Conservation (phyloP, 495 filamentous ascomycete species). For the Neurospora sublineolata region DNA sequence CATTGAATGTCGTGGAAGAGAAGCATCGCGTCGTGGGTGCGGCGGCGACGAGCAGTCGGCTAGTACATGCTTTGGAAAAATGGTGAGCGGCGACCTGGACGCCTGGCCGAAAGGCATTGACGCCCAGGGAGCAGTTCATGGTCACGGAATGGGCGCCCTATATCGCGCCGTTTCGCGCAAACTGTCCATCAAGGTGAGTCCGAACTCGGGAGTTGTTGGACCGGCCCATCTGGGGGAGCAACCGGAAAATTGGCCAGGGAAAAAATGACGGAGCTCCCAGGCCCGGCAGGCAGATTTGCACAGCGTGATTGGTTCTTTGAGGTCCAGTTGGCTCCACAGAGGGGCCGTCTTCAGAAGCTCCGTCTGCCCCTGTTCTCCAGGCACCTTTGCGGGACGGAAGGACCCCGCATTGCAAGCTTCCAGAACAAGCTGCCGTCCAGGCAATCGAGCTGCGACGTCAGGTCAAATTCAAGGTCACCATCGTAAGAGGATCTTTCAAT, state of each 20-base stretch:
- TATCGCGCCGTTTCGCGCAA: slow-evolving; percentile 17
- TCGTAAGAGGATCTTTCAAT: background rate
- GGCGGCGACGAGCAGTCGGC: background rate
- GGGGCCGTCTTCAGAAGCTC: background rate
- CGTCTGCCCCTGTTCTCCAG: background rate
- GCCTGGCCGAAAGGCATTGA: slow-evolving; percentile 21
- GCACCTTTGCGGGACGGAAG: background rate
- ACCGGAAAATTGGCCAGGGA: background rate
- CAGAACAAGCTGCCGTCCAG: background rate
- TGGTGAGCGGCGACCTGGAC: slow-evolving; percentile 16
- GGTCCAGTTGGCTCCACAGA: background rate
- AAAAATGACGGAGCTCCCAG: slow-evolving; percentile 1
- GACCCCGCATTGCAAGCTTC: background rate
- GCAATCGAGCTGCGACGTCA: background rate
- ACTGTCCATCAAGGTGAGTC: slow-evolving; percentile 15
- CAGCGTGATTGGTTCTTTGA: background rate
- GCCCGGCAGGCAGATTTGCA: background rate
- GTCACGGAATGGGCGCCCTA: slow-evolving; percentile 10
- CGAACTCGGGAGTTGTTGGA: background rate
- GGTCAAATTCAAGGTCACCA: background rate
- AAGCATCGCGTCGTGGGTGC: slow-evolving; percentile 9
- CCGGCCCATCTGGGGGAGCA: background rate
- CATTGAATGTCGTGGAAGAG: slow-evolving; percentile 4
- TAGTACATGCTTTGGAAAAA: slow-evolving; percentile 8
- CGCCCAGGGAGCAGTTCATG: slow-evolving; percentile 21